These are phyloP conservation scores for Radiomyces spectabilis DNA, from an alignment of 192 early-diverging fungal genomes.

Conservation along the genomic window DNA sequence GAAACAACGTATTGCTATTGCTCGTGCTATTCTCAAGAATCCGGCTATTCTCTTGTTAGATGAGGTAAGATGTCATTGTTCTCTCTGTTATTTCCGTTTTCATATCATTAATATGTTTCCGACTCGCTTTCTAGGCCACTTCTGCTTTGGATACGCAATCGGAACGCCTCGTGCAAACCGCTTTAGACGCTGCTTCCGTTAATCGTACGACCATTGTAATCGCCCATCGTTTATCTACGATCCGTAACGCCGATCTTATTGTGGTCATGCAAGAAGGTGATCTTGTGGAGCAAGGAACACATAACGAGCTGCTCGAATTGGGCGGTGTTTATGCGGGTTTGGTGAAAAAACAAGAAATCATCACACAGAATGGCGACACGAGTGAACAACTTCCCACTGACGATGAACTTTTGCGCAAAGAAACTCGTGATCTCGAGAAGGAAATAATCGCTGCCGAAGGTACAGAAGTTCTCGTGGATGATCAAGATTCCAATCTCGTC, in stretches of 20 bases:
- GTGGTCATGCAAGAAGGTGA: slow-evolving; percentile 70
- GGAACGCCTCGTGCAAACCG: slow-evolving; percentile 72
- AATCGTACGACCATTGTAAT: slow-evolving; percentile 85
- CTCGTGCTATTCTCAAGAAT: slow-evolving; percentile 84
- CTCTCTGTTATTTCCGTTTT: background rate
- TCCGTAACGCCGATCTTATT: slow-evolving; percentile 77
- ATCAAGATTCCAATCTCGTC: background rate
- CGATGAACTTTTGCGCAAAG: too few species aligned
- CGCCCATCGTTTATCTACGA: slow-evolving; percentile 84
- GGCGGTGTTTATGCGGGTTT: slow-evolving; percentile 54
- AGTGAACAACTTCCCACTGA: background rate
- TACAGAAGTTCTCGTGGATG: background rate
- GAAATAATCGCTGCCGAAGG: too few species aligned
- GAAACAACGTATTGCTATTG: slow-evolving; percentile 96
- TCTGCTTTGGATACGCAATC: slow-evolving; percentile 74
- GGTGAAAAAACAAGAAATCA: slow-evolving; percentile 59
- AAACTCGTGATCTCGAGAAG: background rate
- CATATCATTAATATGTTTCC: background rate
- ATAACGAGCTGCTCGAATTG: slow-evolving; percentile 61
- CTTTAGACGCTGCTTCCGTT: slow-evolving; percentile 62
- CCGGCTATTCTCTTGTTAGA: slow-evolving; percentile 52
- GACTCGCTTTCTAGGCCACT: slow-evolving; percentile 49
- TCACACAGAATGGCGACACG: too few species aligned
- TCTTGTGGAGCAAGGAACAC: slow-evolving; percentile 68
- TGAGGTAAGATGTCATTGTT: slow-evolving; percentile 7